Evolutionary conservation across 2,329 filamentous ascomycete species (phyloP), one percentile per base, ranked within the genome.

Genomic region (Aspergillus nomiae): DNA sequence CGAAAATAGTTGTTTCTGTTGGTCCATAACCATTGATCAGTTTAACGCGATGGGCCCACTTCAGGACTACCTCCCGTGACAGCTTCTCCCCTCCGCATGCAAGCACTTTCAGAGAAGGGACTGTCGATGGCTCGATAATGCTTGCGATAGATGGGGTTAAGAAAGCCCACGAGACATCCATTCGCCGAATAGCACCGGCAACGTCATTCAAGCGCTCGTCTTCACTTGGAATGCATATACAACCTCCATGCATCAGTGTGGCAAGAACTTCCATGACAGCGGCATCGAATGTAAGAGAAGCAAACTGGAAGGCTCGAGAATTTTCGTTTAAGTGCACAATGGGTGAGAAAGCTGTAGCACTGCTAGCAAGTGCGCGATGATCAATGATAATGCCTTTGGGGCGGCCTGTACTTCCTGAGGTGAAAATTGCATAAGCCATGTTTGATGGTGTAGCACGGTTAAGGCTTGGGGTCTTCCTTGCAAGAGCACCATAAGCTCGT

Each of bases 11-110:
- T 2, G 74, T 74, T 55, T 80, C 78, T 8, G 76, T 75, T 3
- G 78, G 77, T 4, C 78, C 78, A 59, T 80, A 80, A 16, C 67
- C 73, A 56, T 77, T 79, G 60, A 77, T 70, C 28, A 84, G 66
- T 11, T 75, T 76, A 0, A 78, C 74, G 12, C 66, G 69, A 26
- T 74, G 73, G 16, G 83, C 84, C 94, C 94, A 97, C 54, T 83
- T 84, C 0, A 84, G 81, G 46, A 90, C 87, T 0, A 96, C 91
- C 34, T 87, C 85, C 38, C 87, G 85, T 0, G 91, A 93, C 78
- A 97, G 84, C 2, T 90, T 87, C 75, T 84, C 83, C 45, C 82
- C 83, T 50, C 80, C 81, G 19, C 76, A 73, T 0, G 78, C 73
- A 10, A 85, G 71, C 1, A 77, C 77, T 62, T 82, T 79, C 58